Evolutionary conservation across 2,329 filamentous ascomycete species (phyloP).

Genomic region (Penicillium nordicum): DNA sequence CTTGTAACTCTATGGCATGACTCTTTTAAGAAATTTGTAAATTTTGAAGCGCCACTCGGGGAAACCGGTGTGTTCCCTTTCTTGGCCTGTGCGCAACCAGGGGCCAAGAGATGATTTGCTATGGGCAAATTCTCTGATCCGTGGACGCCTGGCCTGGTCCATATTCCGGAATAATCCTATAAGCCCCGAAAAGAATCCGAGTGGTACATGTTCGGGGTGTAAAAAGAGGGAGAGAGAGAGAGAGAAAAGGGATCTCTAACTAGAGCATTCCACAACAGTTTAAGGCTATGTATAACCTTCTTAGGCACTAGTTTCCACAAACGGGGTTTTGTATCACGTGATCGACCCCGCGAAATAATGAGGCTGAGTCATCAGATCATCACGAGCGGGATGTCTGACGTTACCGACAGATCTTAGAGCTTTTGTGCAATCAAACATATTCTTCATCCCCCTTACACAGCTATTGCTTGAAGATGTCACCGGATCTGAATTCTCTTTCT

Average conservation of each 20-base stretch:
- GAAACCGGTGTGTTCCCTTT: background rate
- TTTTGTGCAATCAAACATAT: slow-evolving; percentile 7
- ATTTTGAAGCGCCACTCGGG: slow-evolving; percentile 1
- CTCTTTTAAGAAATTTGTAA: background rate
- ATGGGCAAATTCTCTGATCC: background rate
- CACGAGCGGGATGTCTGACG: slow-evolving; percentile 3
- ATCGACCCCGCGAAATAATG: slow-evolving; percentile 6
- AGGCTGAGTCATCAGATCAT: slow-evolving; percentile 12
- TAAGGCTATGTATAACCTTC: background rate
- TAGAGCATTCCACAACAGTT: background rate
- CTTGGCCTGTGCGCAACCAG: background rate
- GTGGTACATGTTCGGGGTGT: background rate
- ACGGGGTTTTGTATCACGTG: slow-evolving; percentile 2
- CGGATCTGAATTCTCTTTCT: slow-evolving; percentile 70
- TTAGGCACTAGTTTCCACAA: background rate
- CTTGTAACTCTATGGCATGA: background rate
- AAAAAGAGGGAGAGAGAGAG: background rate
- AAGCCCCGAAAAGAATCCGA: background rate
- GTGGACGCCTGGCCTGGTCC: background rate
- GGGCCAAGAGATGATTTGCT: background rate
- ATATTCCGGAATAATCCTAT: background rate
- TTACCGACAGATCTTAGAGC: slow-evolving; percentile 9
- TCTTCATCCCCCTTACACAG: background rate
- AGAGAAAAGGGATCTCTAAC: too few relatives aligned
- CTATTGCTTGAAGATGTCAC: slow-evolving; percentile 54